Evolutionary conservation across 805 yeast species (phyloP).

Genomic region (Yarrowia porcina): DNA sequence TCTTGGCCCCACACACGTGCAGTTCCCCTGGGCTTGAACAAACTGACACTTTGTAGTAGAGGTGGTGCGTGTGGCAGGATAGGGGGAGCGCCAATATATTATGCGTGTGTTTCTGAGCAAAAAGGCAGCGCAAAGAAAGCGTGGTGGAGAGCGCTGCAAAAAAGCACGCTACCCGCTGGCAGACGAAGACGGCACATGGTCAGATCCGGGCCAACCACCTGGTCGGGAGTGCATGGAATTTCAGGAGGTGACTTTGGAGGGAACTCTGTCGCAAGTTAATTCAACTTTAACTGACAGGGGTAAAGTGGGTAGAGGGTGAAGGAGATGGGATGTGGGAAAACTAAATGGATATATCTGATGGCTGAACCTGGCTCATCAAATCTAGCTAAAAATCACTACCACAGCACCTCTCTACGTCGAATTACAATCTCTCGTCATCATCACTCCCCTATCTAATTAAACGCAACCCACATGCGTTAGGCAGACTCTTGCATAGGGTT

Average conservation of each 20-base stretch:
- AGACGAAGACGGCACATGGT: background rate
- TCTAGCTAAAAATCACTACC: background rate
- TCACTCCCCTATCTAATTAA: conserved; percentile 16
- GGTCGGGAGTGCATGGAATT: conserved; percentile 14
- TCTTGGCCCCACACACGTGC: conserved; percentile 12
- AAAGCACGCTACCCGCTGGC: background rate
- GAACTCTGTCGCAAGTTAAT: background rate
- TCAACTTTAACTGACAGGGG: background rate
- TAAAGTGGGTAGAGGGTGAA: background rate
- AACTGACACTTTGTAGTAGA: background rate
- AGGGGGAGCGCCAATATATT: conserved; percentile 1
- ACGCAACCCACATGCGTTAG: conserved; percentile 6
- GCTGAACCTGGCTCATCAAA: background rate
- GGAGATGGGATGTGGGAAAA: too few species aligned
- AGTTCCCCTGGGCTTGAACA: background rate
- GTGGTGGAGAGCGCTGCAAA: background rate
- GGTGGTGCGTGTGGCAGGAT: background rate
- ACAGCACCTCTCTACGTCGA: background rate
- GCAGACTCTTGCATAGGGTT: conserved; percentile 3
- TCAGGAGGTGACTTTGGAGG: conserved; percentile 12
- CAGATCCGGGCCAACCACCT: conserved; percentile 15
- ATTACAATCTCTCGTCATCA: background rate
- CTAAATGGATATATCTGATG: too few species aligned
- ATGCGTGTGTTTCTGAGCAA: background rate
- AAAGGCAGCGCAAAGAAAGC: background rate